Evolutionary conservation across 2,329 filamentous ascomycete species (phyloP).

Genomic region (Acephala macrosclerotiorum): DNA sequence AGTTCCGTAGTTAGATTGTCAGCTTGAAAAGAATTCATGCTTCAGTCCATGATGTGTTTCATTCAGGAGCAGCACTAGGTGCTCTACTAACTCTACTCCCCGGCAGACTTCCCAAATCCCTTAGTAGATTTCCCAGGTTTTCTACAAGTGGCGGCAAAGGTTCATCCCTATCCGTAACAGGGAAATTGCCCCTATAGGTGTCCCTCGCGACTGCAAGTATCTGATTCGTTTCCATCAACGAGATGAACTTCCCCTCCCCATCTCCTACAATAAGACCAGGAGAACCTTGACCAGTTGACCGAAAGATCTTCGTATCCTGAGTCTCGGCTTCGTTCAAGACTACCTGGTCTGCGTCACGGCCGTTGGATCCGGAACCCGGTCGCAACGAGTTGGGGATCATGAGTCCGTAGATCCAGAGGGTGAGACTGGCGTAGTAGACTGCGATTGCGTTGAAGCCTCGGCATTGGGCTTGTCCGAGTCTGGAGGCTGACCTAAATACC

Average conservation of each 20-base stretch:
- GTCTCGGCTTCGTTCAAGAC: conserved; percentile 65
- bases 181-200: conserved; percentile 61
- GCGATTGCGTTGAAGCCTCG: conserved; percentile 73
- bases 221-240: conserved; percentile 61
- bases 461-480: conserved; percentile 60
- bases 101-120: conserved; percentile 63
- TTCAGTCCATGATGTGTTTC: too few relatives aligned
- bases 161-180: conserved; percentile 48
- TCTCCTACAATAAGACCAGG: conserved; percentile 51
- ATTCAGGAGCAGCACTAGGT: conserved; percentile 17
- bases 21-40: too few relatives aligned
- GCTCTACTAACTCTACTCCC: conserved; percentile 32
- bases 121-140: conserved; percentile 70
- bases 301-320: conserved; percentile 61
- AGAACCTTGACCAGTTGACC: conserved; percentile 59
- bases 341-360: conserved; percentile 43
- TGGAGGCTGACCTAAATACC: conserved; percentile 35
- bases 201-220: conserved; percentile 66
- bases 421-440: conserved; percentile 72
- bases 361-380: conserved; percentile 40
- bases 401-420: conserved; percentile 74
- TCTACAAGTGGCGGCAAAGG: conserved; percentile 67
- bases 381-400: conserved; percentile 42
- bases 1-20: too few relatives aligned
- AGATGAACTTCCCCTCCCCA: conserved; percentile 45